Evolutionary conservation across 2,329 filamentous ascomycete genomes (phyloP), one percentile per base, ranked within the genome.

Genomic region (Nannizziopsis barbatae): DNA sequence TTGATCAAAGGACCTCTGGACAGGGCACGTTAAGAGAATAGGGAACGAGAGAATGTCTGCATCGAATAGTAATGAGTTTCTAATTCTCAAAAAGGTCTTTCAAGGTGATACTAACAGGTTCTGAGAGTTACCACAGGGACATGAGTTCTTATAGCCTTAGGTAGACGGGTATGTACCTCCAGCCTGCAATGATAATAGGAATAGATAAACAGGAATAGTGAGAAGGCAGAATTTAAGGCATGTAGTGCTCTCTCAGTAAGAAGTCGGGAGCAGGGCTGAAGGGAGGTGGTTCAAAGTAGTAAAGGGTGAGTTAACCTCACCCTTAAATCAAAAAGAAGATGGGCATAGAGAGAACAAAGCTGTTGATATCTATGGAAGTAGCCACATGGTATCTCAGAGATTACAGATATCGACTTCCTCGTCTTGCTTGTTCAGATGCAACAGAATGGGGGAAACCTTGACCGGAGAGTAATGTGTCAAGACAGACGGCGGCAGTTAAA

Each of bases 151-250:
- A 27, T 27, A 12, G n/a, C 30, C 22, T 41, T 41, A 35, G 42
- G 15, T 12, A 47, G 35, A 47, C 38, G 36, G 12, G 11, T 12
- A 30, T 32, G 36, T 42, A 31, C 14, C 36, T 46, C 9, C 36
- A 27, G 14, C 8, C 6, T 17, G 8, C 5, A 36, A 31, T 2
- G 14, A 43, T 32, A 39, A 44, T 49, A 49, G 46, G 33, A 49
- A 49, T 44, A 44, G 17, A 49, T 15, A 30, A 20, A 41, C 42
- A 38, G 33, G 46, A 43, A 44, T 49, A 41, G 18, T 39, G 37
- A 44, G 40, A 49, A 33, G 39, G 22, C 18, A 41, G 17, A 14
- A 41, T 5, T 18, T 38, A 32, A 31, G 9, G 22, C 39, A 40
- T 17, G 27, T 11, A 33, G 10, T 22, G 44, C 44, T 38, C 44